These are phyloP conservation scores for Neoboletus magnificus DNA, from an alignment of 768 basidiomycete genomes.

Conservation along the genomic window DNA sequence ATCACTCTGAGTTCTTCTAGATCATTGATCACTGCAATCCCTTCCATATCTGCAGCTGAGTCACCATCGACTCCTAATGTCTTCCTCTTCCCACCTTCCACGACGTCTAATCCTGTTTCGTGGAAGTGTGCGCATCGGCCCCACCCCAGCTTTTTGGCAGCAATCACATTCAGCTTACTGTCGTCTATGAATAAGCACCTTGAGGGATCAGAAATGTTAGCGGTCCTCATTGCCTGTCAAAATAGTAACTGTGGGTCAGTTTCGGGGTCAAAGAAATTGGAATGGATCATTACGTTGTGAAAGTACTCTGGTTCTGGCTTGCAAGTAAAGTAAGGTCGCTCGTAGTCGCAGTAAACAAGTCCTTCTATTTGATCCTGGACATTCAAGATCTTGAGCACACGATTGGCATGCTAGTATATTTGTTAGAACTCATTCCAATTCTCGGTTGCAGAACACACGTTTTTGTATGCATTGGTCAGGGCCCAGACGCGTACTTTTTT, in stretches of 20 bases:
- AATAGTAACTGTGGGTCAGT: not conserved
- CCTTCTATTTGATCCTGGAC: slow-evolving; percentile 71
- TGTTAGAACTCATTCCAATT: slow-evolving; percentile 2
- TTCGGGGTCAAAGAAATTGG: not conserved
- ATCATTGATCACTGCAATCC: slow-evolving; percentile 49
- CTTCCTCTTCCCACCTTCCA: slow-evolving; percentile 61
- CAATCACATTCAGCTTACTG: slow-evolving; percentile 63
- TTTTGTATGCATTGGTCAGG: slow-evolving; percentile 78
- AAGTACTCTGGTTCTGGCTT: slow-evolving; percentile 81
- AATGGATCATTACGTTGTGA: slow-evolving; percentile 41
- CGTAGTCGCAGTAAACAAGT: slow-evolving; percentile 78
- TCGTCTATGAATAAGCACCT: slow-evolving; percentile 83
- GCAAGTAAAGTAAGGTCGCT: slow-evolving; percentile 61
- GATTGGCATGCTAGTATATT: slow-evolving; percentile 63
- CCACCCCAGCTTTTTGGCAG: slow-evolving; percentile 68
- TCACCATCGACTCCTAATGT: slow-evolving; percentile 38
- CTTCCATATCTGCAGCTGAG: slow-evolving; percentile 38
- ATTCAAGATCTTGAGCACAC: slow-evolving; percentile 72
- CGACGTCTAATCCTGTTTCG: slow-evolving; percentile 58
- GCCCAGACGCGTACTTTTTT: slow-evolving; percentile 79
- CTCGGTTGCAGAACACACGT: slow-evolving; percentile 42
- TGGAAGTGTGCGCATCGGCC: slow-evolving; percentile 72
- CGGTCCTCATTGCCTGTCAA: slow-evolving; percentile 60
- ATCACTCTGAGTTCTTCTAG: slow-evolving; percentile 65
- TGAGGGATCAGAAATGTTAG: slow-evolving; percentile 57